Percentiles rank a stretch among this genome's conserved stretches.
phyloP scores from a whole-genome alignment of 148 eudicot genomes.

The Amaranthus hypochondriacus region DNA sequence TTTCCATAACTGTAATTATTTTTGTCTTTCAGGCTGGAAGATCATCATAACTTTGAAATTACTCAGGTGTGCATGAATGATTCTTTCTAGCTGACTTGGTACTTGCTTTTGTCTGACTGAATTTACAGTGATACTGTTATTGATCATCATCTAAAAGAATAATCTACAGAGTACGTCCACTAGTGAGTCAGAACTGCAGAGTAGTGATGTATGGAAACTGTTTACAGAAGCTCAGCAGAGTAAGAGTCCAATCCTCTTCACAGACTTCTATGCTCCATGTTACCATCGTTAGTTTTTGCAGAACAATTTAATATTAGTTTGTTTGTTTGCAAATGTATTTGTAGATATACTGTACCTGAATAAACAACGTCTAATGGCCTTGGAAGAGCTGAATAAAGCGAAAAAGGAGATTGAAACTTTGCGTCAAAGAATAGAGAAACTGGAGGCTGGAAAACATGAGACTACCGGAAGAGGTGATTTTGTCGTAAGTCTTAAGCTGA shows the following conservation, averaged over 20 bases:
- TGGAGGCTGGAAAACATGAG: conserved; percentile 33
- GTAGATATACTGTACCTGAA: conserved; percentile 52
- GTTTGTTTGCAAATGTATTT: background rate
- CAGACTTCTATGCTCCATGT: background rate
- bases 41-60: conserved; percentile 19
- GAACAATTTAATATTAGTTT: background rate
- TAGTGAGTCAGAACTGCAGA: conserved; percentile 28
- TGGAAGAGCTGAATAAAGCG: conserved; percentile 45
- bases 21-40: conserved; percentile 30
- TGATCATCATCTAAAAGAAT: conserved; percentile 16
- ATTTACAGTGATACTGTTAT: conserved; percentile 9
- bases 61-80: conserved; percentile 27
- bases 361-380: conserved; percentile 49
- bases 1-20: background rate
- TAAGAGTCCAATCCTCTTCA: conserved; percentile 15
- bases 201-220: conserved; percentile 47
- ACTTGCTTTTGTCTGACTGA: conserved; percentile 7
- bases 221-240: conserved; percentile 63
- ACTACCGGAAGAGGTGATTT: conserved; percentile 19
- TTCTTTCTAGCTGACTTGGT: background rate
- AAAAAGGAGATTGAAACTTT: conserved; percentile 39
- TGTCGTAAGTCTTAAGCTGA: background rate
- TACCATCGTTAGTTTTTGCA: background rate
- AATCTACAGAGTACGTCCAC: conserved; percentile 20
- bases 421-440: conserved; percentile 39